Evolutionary conservation across 257 asterid species (phyloP).

Genomic region (Rauvolfia tetraphylla): DNA sequence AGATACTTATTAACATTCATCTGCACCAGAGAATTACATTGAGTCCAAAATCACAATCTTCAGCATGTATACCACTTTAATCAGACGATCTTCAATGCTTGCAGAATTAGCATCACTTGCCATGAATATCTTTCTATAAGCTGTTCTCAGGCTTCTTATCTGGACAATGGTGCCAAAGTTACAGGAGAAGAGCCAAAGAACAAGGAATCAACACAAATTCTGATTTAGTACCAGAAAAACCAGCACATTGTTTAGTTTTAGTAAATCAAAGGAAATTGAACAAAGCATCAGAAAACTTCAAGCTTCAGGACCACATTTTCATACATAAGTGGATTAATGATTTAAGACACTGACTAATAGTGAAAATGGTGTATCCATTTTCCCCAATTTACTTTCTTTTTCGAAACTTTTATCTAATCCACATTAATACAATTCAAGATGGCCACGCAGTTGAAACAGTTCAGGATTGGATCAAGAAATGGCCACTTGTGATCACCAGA

Average conservation of each 20-base stretch:
- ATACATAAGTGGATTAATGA: not conserved
- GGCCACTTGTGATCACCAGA: not conserved
- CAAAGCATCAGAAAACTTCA: not conserved
- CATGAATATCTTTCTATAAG: conserved; percentile 79
- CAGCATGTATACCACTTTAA: conserved; percentile 57
- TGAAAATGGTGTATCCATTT: not conserved
- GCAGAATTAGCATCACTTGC: conserved; percentile 33
- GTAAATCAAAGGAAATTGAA: not conserved
- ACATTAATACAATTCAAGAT: not conserved
- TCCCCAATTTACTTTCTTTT: not conserved
- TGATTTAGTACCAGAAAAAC: not conserved
- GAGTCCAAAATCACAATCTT: conserved; percentile 3
- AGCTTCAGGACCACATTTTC: not conserved
- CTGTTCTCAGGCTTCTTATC: conserved; percentile 80
- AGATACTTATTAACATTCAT: not conserved
- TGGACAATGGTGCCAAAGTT: conserved; percentile 25
- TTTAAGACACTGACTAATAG: not conserved
- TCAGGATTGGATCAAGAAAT: not conserved
- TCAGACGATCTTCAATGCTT: conserved; percentile 69
- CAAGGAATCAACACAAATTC: conserved; percentile 7
- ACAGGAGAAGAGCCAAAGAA: conserved; percentile 4
- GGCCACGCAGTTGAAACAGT: not conserved
- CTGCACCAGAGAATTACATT: conserved; percentile 1
- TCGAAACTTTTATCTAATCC: not conserved
- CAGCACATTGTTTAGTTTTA: not conserved